Percentiles rank a stretch among this genome's conserved stretches.
Evolutionary conservation across 2,329 filamentous ascomycete genomes (phyloP).

Genomic region (Fusarium longipes): DNA sequence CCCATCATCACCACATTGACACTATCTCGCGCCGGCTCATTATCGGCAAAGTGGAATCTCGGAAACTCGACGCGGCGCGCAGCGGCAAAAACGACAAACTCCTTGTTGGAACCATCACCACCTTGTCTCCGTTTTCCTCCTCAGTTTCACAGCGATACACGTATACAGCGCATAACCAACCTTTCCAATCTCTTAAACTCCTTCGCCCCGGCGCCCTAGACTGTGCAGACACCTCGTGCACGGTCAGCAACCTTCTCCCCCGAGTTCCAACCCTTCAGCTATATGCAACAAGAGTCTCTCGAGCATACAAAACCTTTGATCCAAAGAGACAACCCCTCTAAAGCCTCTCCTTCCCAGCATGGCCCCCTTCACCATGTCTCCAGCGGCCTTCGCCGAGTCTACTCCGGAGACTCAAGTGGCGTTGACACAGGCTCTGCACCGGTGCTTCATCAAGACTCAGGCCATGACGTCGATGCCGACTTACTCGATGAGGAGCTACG

Average conservation of each 20-base stretch:
- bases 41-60: conserved; percentile 41
- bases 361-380: conserved; percentile 62
- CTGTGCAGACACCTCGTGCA: conserved; percentile 65
- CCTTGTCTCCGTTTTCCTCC: conserved; percentile 15
- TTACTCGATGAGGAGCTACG: conserved; percentile 63
- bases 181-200: conserved; percentile 1
- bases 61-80: conserved; percentile 39
- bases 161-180: conserved; percentile 24
- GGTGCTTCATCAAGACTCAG: conserved; percentile 44
- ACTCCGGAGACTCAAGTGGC: conserved; percentile 50
- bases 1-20: conserved; percentile 12
- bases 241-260: conserved; percentile 56
- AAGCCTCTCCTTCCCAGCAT: conserved; percentile 63
- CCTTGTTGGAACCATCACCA: conserved; percentile 34
- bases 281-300: conserved; percentile 72
- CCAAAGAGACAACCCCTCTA: conserved; percentile 52
- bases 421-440: conserved; percentile 52
- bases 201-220: conserved; percentile 47
- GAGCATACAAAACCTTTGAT: conserved; percentile 58
- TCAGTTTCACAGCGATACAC: conserved; percentile 33
- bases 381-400: conserved; percentile 52
- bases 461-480: conserved; percentile 54
- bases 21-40: conserved; percentile 44
- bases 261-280: conserved; percentile 59
- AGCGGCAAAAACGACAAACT: conserved; percentile 42